Conservation (phyloP, 805 yeast species). For the Isabelozyma rhagii region DNA sequence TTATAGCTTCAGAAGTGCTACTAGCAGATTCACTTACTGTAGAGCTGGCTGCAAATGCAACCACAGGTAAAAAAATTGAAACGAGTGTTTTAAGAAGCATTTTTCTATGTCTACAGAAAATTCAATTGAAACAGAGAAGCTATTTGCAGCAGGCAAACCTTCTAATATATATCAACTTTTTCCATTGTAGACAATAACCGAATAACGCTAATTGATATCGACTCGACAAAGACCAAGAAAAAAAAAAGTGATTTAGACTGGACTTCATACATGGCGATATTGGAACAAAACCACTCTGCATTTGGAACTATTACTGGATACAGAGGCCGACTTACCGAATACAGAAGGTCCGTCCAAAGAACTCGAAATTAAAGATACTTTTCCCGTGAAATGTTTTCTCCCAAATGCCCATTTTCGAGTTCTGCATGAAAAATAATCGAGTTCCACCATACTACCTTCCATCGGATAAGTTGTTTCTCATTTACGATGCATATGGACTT, state of each 20-base stretch:
- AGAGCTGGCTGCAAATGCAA: background rate
- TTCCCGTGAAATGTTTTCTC: no score
- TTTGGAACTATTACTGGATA: background rate
- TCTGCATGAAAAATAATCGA: background rate
- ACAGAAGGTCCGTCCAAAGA: background rate
- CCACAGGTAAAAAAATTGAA: background rate
- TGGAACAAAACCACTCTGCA: background rate
- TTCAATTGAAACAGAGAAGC: background rate
- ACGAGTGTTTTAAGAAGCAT: background rate
- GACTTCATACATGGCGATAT: background rate
- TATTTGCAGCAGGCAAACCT: background rate
- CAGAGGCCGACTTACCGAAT: background rate
- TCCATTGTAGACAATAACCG: background rate
- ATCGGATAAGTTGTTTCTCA: background rate
- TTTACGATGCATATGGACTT: background rate
- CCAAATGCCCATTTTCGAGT: background rate
- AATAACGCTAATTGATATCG: no score
- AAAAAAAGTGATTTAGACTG: background rate
- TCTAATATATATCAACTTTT: background rate
- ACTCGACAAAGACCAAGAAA: no score
- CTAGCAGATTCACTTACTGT: constrained; percentile 9
- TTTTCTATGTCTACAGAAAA: background rate
- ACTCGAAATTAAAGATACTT: no score
- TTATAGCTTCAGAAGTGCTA: constrained; percentile 21
- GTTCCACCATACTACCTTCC: background rate